These are phyloP conservation scores for Gossypium longicalyx DNA, from an alignment of 345 rosid species.

Conservation along the genomic window DNA sequence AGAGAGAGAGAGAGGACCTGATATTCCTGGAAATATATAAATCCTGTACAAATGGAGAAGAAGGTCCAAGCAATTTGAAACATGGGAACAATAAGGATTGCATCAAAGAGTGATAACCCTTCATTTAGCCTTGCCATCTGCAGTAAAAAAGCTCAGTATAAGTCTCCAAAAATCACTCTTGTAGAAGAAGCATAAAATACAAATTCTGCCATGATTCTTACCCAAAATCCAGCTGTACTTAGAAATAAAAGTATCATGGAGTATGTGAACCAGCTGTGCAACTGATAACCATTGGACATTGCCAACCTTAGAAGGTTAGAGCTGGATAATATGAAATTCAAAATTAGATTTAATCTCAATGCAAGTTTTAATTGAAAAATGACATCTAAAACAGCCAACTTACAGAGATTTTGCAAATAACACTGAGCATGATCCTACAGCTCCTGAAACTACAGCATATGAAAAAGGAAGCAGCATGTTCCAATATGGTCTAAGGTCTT, in stretches of 20 bases:
- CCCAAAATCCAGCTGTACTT: constrained; percentile 99
- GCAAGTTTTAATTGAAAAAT: neutral
- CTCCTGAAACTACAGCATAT: constrained; percentile 95
- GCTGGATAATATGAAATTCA: constrained; percentile 2
- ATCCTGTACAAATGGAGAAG: constrained; percentile 98
- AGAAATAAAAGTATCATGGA: constrained; percentile 94
- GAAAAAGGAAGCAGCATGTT: constrained; percentile 88
- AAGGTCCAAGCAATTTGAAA: constrained; percentile 99
- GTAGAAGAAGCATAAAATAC: constrained; percentile 11
- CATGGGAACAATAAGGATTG: constrained; percentile 98
- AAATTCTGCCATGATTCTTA: constrained; percentile 25
- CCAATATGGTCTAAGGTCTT: constrained; percentile 80
- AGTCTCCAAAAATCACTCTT: constrained; percentile 16
- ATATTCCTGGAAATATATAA: constrained; percentile 94
- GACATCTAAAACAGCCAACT: constrained; percentile 29
- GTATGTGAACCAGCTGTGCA: constrained; percentile 98
- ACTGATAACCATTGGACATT: constrained; percentile 76
- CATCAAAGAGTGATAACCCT: constrained; percentile 87
- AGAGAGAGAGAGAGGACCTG: constrained; percentile 46
- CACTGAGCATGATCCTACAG: constrained; percentile 95
- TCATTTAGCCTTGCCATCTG: constrained; percentile 98
- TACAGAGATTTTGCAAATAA: constrained; percentile 97
- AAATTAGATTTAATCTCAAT: constrained; percentile 8
- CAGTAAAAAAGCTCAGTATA: constrained; percentile 17
- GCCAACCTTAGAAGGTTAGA: constrained; percentile 70